These are phyloP conservation scores for Nicotiana rustica DNA, from an alignment of 305 asterid genomes.

Conservation along the genomic window DNA sequence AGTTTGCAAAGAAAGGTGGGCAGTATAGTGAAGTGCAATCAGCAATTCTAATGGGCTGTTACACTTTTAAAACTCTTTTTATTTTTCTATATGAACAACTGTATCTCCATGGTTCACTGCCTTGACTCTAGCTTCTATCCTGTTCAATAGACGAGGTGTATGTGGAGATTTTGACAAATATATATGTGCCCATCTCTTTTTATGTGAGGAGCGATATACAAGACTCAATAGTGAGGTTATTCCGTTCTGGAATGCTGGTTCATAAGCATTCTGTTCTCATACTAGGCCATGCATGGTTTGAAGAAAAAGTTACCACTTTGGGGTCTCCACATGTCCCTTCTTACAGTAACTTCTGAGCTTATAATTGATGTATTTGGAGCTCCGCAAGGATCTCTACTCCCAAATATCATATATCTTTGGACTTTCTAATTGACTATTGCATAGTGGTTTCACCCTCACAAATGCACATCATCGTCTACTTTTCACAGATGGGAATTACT, in stretches of 20 bases:
- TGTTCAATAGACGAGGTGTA: constrained; percentile 10
- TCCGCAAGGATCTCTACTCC: background rate
- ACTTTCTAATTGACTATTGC: constrained; percentile 17
- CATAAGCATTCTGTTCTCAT: background rate
- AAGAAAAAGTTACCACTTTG: constrained; percentile 3
- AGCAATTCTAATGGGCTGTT: background rate
- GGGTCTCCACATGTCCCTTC: background rate
- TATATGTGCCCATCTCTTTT: background rate
- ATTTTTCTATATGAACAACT: constrained; percentile 9
- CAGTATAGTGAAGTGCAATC: background rate
- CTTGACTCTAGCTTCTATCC: background rate
- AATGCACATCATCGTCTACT: background rate
- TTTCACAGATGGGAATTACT: constrained; percentile 22
- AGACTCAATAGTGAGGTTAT: background rate
- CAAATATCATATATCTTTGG: background rate
- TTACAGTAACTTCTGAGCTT: background rate
- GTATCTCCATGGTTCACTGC: constrained; percentile 5
- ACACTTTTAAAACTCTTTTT: background rate
- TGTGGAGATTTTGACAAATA: constrained; percentile 26
- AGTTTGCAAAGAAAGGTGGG: background rate
- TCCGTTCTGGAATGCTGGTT: constrained; percentile 10
- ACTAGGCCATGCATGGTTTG: background rate
- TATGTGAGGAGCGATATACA: background rate
- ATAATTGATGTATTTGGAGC: background rate
- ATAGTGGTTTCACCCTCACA: background rate